These are phyloP conservation scores for Trypanosoma scelopori DNA, from an alignment of 208 protist species.

Conservation along the genomic window DNA sequence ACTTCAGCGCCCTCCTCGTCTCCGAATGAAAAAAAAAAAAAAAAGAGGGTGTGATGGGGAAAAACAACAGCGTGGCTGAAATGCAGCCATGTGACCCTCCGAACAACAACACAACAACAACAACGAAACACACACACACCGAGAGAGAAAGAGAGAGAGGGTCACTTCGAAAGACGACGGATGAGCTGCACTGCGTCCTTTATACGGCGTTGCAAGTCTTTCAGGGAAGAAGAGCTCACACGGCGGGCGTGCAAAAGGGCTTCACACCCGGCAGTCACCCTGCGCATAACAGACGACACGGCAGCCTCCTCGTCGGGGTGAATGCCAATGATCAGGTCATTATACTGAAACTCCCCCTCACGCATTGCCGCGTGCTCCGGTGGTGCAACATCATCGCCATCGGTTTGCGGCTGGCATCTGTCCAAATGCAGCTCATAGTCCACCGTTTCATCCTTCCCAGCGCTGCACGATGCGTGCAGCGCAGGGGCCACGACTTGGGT, in stretches of 20 bases:
- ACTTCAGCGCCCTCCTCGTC: no score
- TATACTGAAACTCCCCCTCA: not conserved
- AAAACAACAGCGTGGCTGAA: no score
- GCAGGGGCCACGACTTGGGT: not conserved
- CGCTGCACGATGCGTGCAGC: not conserved
- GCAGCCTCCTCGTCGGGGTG: conserved; percentile 18
- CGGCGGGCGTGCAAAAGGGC: not conserved
- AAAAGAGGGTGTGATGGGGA: no score
- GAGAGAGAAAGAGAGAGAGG: no score
- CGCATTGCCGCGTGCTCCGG: not conserved
- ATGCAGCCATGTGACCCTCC: no score
- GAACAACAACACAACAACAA: no score
- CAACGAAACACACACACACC: no score
- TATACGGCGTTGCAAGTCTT: conserved; percentile 8
- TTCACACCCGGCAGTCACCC: not conserved
- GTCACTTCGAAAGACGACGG: no score
- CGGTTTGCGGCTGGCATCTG: no score
- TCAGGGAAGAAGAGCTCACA: not conserved
- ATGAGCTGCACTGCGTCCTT: not conserved
- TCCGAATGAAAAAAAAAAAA: no score
- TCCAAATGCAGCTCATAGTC: no score
- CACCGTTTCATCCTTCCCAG: not conserved
- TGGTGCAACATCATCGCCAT: no score
- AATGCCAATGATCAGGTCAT: conserved; percentile 9
- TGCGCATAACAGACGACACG: conserved; percentile 1